These are phyloP conservation scores for Schwanniomyces sp. DNA, from an alignment of 805 yeast species.

Conservation along the genomic window DNA sequence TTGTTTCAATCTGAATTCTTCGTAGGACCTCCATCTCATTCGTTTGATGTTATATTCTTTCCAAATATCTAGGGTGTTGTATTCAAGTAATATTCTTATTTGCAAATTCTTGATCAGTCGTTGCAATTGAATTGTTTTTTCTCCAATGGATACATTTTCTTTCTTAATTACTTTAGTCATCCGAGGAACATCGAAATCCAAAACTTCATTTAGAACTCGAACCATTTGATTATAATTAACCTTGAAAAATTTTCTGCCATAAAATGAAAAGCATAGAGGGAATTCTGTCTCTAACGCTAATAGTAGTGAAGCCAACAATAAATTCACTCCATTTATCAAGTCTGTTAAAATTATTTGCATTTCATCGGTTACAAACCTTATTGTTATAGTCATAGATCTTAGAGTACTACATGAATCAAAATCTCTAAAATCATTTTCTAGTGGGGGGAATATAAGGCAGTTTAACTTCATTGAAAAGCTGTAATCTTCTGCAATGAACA, in stretches of 20 bases:
- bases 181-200: not conserved
- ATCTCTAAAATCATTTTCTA: slow-evolving; percentile 2
- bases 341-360: slow-evolving; percentile 4
- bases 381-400: not conserved
- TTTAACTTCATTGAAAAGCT: slow-evolving; percentile 7
- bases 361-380: slow-evolving; percentile 1
- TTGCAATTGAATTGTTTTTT: not conserved
- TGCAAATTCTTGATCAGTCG: slow-evolving; percentile 4
- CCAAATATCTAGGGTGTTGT: slow-evolving; percentile 7
- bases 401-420: not conserved
- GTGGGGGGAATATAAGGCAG: slow-evolving; percentile 8
- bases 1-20: not conserved
- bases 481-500: slow-evolving; percentile 6
- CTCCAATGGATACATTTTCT: not conserved
- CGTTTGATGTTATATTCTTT: slow-evolving; percentile 3
- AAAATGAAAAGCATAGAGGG: slow-evolving; percentile 32
- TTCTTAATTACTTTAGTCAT: not conserved
- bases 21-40: slow-evolving; percentile 2
- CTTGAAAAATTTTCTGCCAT: slow-evolving; percentile 24
- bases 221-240: slow-evolving; percentile 16
- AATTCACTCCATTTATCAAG: slow-evolving; percentile 17
- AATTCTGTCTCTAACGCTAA: slow-evolving; percentile 25
- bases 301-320: slow-evolving; percentile 18
- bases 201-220: slow-evolving; percentile 6
- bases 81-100: slow-evolving; percentile 1